phyloP scores from a whole-genome alignment of 2,329 filamentous ascomycete genomes.

The Sarocladium kiliense region DNA sequence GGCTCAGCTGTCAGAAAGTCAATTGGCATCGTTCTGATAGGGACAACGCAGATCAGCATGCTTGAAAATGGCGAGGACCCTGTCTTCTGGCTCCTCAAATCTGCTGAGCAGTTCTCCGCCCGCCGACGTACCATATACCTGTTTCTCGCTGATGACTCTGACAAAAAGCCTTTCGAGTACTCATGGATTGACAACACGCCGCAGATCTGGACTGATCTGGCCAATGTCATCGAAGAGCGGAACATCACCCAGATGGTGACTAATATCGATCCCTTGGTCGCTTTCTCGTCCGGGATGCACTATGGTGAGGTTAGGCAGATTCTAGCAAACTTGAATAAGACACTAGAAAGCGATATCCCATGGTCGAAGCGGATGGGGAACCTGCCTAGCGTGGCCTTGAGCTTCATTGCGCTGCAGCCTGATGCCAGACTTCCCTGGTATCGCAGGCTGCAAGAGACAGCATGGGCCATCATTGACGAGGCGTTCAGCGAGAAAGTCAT shows the following conservation, averaged over 20 bases:
- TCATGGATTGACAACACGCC: constrained; percentile 43
- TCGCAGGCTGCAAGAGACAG: constrained; percentile 40
- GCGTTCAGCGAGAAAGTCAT: constrained; percentile 39
- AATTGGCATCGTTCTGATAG: neutral
- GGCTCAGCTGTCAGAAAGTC: constrained; percentile 18
- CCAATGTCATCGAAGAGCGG: constrained; percentile 28
- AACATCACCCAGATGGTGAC: constrained; percentile 34
- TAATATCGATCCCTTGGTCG: constrained; percentile 38
- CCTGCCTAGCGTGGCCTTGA: constrained; percentile 39
- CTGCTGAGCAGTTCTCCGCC: constrained; percentile 39
- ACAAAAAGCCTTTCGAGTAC: constrained; percentile 21
- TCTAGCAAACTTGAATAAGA: constrained; percentile 22
- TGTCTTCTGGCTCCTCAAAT: constrained; percentile 45
- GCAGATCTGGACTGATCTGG: constrained; percentile 34
- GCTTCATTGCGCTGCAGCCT: constrained; percentile 40
- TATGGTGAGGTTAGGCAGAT: constrained; percentile 36
- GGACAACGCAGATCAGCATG: constrained; percentile 26
- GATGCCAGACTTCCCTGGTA: constrained; percentile 36
- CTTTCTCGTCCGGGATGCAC: constrained; percentile 42
- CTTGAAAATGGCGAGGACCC: constrained; percentile 48
- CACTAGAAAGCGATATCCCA: constrained; percentile 18
- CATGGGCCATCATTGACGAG: constrained; percentile 43
- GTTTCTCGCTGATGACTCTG: constrained; percentile 23
- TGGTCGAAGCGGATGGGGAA: constrained; percentile 35
- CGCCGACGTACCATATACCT: constrained; percentile 45